These are phyloP conservation scores for Trichoderma atroviride DNA, from an alignment of 2,329 filamentous ascomycete species.

Conservation along the genomic window DNA sequence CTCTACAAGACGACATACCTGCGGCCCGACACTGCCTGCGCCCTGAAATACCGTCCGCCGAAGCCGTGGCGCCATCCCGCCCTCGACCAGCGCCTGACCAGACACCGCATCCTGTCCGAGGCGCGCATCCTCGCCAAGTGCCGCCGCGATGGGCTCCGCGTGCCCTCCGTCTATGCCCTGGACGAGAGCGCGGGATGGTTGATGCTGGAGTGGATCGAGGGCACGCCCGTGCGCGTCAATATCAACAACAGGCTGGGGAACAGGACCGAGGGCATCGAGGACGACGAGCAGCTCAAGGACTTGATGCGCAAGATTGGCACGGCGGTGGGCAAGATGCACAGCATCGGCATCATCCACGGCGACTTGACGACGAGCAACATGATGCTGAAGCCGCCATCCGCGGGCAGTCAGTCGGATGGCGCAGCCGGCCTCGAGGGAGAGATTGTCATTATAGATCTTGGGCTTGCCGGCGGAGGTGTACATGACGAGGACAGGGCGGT, in stretches of 20 bases:
- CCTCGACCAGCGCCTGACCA: constrained; percentile 85
- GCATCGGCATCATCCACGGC: constrained; percentile 85
- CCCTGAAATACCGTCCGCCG: constrained; percentile 86
- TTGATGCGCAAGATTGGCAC: constrained; percentile 72
- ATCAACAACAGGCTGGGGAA: constrained; percentile 69
- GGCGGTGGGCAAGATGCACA: constrained; percentile 76
- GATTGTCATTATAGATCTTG: constrained; percentile 92
- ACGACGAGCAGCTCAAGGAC: constrained; percentile 56
- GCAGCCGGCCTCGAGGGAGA: constrained; percentile 61
- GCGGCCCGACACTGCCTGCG: constrained; percentile 65
- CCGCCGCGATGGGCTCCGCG: constrained; percentile 74
- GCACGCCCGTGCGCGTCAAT: constrained; percentile 67
- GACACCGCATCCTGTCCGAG: constrained; percentile 84
- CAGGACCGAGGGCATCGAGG: constrained; percentile 42
- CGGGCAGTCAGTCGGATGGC: constrained; percentile 31
- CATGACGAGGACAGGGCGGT: constrained; percentile 94
- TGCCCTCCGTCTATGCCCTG: constrained; percentile 77
- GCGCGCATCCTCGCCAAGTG: constrained; percentile 82
- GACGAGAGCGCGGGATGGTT: constrained; percentile 70
- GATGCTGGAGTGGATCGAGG: constrained; percentile 83
- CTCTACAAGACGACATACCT: constrained; percentile 88
- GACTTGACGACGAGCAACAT: constrained; percentile 97
- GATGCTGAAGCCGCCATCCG: constrained; percentile 63
- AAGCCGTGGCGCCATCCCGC: constrained; percentile 91
- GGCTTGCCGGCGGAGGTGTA: constrained; percentile 77